Base-by-base conservation (phyloP, 139 green algal genomes). In the Asterochloris sp. region DNA sequence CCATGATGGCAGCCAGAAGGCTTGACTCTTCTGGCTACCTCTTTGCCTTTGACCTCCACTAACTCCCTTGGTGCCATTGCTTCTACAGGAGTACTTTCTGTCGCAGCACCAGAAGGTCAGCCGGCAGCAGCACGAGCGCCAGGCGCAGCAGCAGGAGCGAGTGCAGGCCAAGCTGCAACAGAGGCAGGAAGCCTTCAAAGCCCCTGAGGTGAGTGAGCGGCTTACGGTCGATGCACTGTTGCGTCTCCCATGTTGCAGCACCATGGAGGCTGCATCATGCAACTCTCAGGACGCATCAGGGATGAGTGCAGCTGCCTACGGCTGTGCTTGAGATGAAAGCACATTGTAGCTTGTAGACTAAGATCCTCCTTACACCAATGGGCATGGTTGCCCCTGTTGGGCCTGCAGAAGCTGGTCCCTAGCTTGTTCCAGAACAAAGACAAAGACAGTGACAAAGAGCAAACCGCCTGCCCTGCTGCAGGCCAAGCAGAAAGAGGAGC, bases 81-180 rank as follows among this genome's bases (percentile, higher is more conserved):
- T 54, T 10, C 38, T 54, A 54, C 38, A 54, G 38, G 96, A 99
- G 91, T 99, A 98, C 88, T 99, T 99, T 78, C 83, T 99, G 47
- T 93, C 84, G 12, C 82, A 94, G 82, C 85, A 94, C 83, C 86
- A 95, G 74, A 96, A 97, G 90, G 78, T 19, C 26, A 38, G 14
- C 16, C 47, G 77, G 61, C 29, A 67, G 15, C 47, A 93, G 81
- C 88, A 83, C 15, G 89, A 90, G 24, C 69, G 90, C 80, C 88
- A 91, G 78, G 85, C 81, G 62, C 81, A 84, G 77, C 88, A 93
- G 86, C 78, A 38, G 2, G 75, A 78, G 10, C 67, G 81, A 0
- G 75, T 83, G 17, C 90, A 89, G 27, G 90, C 93, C 83, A 85
- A 84, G 47, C 88, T 95, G 88, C 86, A 85, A 69, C 80, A 93